Base-by-base conservation (phyloP, 768 basidiomycete species). In the Arthromyces matolae region DNA sequence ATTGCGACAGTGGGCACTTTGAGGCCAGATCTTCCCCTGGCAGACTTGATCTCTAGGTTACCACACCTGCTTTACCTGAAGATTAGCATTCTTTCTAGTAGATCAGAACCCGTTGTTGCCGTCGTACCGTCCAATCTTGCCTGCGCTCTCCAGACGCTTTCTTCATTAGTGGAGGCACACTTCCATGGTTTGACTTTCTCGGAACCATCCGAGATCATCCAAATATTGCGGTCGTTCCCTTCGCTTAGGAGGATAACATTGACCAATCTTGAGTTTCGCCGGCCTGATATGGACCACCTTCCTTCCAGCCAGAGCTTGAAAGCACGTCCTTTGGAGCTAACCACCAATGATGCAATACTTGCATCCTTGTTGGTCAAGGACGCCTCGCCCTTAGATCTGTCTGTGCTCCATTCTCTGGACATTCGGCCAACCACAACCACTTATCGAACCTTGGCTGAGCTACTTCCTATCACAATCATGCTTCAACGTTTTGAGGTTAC, bases 401-500 rank as follows among this genome's bases (percentile, higher is more conserved):
- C 46, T 10, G 14, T 14, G 13, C 19, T 53, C 14, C 19, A 22
- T 22, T 10, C 28, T 5, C 23, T 52, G 3, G 35, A 25, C 8
- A 18, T 52, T 19, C 16, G 36, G 16, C 16, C 38, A 20, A 32
- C 42, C 19, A 28, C 24, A 24, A 31, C 18, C 25, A 45, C 42
- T 18, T 41, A 24, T 6, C 24, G 24, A 20, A 33, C 16, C 5
- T 34, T 45, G 3, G 22, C 32, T 18, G 31, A 39, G 29, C 32
- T 49, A 9, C 23, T 52, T 5, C 8, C 27, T 18, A 3, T 16
- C 29, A 32, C 49, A 29, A 25, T 8, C 1, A 40, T 27, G 9
- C 39, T 54, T 6, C 34, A 41, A 27, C 42, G 42, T 14, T 42
- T 50, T 16, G 49, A 54, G n/a, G 13, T 54, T 19, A 35, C 28